phyloP scores from a whole-genome alignment of 169 alveolate species.

The Plasmodium falciparum region DNA sequence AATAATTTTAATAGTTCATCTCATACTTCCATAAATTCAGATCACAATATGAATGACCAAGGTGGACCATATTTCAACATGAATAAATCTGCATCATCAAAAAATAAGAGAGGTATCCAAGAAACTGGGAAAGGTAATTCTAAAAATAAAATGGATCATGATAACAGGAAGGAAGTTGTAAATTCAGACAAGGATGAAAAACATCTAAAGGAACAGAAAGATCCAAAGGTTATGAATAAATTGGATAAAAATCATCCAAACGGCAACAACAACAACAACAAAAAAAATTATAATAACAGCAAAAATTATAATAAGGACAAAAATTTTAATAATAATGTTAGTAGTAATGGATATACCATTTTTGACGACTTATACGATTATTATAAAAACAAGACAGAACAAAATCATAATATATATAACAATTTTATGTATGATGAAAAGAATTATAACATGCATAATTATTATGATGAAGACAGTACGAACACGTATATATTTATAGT shows the following conservation, averaged over 20 bases:
- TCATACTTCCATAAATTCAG: too few species aligned
- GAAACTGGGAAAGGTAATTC: neutral
- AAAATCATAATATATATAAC: neutral
- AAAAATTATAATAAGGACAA: neutral
- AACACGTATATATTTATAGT: constrained; percentile 45
- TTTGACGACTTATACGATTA: neutral
- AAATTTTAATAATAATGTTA: neutral
- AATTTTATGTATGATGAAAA: constrained; percentile 37
- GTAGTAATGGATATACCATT: neutral
- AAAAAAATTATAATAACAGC: neutral
- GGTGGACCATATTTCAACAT: neutral
- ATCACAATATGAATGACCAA: neutral
- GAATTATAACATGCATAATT: constrained; percentile 40
- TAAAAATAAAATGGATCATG: neutral
- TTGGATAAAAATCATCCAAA: constrained; percentile 11
- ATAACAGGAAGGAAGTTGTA: neutral
- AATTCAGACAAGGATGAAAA: neutral
- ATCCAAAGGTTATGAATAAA: constrained; percentile 20
- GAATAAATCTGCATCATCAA: constrained; percentile 9
- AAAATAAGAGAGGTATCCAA: neutral
- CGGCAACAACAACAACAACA: neutral
- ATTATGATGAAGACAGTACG: constrained; percentile 58
- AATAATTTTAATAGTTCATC: neutral
- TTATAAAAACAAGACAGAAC: neutral
- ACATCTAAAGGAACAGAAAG: neutral